Conservation (phyloP, 352 stramenopile species). For the Pythium monospermum region DNA sequence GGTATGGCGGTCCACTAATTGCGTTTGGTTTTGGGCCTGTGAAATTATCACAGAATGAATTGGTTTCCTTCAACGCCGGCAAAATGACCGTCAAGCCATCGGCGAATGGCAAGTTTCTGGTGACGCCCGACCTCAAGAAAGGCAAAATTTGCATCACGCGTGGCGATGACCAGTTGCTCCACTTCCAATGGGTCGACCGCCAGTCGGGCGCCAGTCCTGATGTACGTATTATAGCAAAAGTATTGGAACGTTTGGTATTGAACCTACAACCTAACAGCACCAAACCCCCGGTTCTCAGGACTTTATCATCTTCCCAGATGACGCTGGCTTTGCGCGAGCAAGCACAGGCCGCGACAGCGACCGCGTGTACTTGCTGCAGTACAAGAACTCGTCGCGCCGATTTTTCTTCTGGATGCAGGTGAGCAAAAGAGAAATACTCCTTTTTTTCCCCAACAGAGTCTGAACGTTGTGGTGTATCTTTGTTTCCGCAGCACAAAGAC, state of each 20-base stretch:
- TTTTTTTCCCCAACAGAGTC: no score
- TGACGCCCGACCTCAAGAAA: conserved; percentile 89
- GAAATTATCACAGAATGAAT: conserved; percentile 47
- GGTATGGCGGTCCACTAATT: no score
- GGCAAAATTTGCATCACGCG: conserved; percentile 85
- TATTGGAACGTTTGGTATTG: no score
- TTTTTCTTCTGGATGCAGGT: conserved; percentile 97
- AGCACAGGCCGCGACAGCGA: conserved; percentile 83
- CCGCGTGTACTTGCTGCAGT: conserved; percentile 91
- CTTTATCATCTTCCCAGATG: conserved; percentile 91
- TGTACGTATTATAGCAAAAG: conserved; percentile 15
- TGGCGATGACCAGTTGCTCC: conserved; percentile 86
- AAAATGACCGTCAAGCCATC: conserved; percentile 80
- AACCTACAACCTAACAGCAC: neutral
- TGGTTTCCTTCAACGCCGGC: conserved; percentile 90
- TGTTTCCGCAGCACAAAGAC: conserved; percentile 73
- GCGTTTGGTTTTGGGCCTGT: neutral
- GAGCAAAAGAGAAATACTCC: no score
- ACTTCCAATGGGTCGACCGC: conserved; percentile 93
- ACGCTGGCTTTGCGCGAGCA: conserved; percentile 84
- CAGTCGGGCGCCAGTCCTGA: conserved; percentile 77
- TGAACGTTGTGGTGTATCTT: neutral
- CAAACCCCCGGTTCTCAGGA: conserved; percentile 31
- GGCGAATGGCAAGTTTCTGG: conserved; percentile 81
- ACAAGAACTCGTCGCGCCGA: conserved; percentile 87